Evolutionary conservation across 352 stramenopile genomes (phyloP).

Genomic region (Globisporangium polare): DNA sequence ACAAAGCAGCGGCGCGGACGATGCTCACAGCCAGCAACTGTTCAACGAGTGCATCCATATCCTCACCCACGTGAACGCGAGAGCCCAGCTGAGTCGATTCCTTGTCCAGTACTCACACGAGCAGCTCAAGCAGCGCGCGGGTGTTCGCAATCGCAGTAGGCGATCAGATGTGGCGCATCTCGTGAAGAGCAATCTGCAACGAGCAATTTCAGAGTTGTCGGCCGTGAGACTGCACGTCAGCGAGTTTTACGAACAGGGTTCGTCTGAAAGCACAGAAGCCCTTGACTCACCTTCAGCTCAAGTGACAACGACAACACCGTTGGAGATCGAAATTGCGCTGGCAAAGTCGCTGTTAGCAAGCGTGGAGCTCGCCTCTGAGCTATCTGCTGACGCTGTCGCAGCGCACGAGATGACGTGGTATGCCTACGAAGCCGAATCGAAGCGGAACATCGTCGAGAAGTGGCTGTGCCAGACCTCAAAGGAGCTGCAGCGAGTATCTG

Average conservation of each 20-base stretch:
- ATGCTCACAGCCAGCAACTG: background rate
- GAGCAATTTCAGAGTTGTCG: background rate
- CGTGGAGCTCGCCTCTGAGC: slow-evolving; percentile 32
- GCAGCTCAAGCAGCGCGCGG: background rate
- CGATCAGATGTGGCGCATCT: background rate
- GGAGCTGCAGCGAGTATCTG: slow-evolving; percentile 9
- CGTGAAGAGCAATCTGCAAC: slow-evolving; percentile 6
- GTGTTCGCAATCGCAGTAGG: background rate
- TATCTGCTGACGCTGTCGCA: slow-evolving; percentile 22
- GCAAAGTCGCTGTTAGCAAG: slow-evolving; percentile 35
- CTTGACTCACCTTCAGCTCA: background rate
- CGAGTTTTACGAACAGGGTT: slow-evolving; percentile 1
- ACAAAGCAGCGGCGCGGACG: background rate
- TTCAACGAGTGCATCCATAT: slow-evolving; percentile 17
- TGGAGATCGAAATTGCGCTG: slow-evolving; percentile 29
- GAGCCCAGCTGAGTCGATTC: background rate
- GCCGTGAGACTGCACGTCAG: background rate
- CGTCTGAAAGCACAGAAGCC: background rate
- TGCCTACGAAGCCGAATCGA: slow-evolving; percentile 36
- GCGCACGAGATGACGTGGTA: slow-evolving; percentile 73
- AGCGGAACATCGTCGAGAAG: slow-evolving; percentile 57
- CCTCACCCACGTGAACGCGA: slow-evolving; percentile 10
- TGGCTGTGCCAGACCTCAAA: slow-evolving; percentile 55
- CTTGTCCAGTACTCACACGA: slow-evolving; percentile 3
- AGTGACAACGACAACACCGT: background rate